phyloP scores from a whole-genome alignment of 1,139 yeast genomes.

The Nakaseomyces nivariensis region DNA sequence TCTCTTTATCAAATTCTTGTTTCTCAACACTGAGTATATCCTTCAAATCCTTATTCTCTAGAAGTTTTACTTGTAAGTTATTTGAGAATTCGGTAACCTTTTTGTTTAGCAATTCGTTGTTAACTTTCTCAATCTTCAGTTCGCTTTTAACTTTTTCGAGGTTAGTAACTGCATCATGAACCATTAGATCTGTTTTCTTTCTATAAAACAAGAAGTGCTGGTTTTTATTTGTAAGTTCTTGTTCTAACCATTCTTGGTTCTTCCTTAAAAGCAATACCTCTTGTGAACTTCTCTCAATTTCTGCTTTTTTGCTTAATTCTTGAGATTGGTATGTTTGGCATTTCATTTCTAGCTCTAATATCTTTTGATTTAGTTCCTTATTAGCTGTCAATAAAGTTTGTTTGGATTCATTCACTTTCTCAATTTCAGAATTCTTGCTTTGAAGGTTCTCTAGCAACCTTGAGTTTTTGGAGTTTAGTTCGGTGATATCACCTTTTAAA shows the following conservation, averaged over 20 bases:
- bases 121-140: constrained; percentile 5
- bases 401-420: constrained; percentile 7
- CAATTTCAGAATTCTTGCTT: constrained; percentile 21
- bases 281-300: constrained; percentile 33
- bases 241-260: constrained; percentile 17
- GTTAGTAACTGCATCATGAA: constrained; percentile 24
- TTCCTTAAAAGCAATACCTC: constrained; percentile 31
- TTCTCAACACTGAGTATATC: constrained; percentile 39
- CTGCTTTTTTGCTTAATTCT: constrained; percentile 31
- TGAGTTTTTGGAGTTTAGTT: not conserved
- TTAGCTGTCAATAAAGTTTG: constrained; percentile 5
- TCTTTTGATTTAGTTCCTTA: constrained; percentile 26
- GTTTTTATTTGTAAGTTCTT: constrained; percentile 19
- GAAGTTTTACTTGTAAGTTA: constrained; percentile 16
- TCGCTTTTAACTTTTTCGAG: constrained; percentile 14
- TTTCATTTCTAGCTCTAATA: constrained; percentile 33
- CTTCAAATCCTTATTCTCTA: constrained; percentile 39
- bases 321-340: constrained; percentile 30
- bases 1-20: constrained; percentile 51
- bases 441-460: constrained; percentile 6
- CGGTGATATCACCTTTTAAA: not conserved
- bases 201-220: constrained; percentile 33
- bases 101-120: constrained; percentile 7
- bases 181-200: constrained; percentile 32
- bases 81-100: constrained; percentile 12